Evolutionary conservation across 306 rosid genomes (phyloP), one percentile per base, ranked within the genome.

Genomic region (Glycyrrhiza uralensis): DNA sequence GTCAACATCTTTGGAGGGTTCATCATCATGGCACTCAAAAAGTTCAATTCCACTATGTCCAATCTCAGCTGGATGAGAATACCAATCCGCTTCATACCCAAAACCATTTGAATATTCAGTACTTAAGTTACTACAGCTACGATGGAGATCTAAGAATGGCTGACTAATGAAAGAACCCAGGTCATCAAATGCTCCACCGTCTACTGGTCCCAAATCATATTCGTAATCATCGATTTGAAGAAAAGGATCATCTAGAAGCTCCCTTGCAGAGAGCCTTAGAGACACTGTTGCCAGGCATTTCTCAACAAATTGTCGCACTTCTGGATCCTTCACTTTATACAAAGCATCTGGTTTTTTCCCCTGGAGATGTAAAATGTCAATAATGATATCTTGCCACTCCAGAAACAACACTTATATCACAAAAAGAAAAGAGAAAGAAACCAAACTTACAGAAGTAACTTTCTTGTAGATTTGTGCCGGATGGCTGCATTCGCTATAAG

Each of bases 381-480:
- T n/a, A n/a, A 69, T 52, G 61, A 63, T 78, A 60, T 72, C 81
- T 60, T 20, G 61, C 57, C 20, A 12, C 63, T 47, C 54, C 70
- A 50, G 81, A 68, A 76, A 50, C 49, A 60, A 49, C 5, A 24
- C 36, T 47, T 49, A 41, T 24, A 41, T 24, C 59, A 64, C 0
- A 35, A 17, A n/a, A 13, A 44, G 38, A 33, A 65, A 52, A 51
- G 50, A 33, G 24, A 77, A 74, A 75, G 74, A 82, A 66, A 68
- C 50, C 30, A 55, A 72, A 83, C 98, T 87, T 90, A 93, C 98
- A 54, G 98, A 90, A 78, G 80, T 76, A 75, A 93, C 98, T 90
- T 90, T 90, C 89, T 90, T 90, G 91, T 93, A 93, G 83, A 93
- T 93, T 76, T 93, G 96, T 18, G 96, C 98, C 38, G 98, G 92